These are phyloP conservation scores for Sphenostylis stenocarpa DNA, from an alignment of 306 rosid genomes.

Conservation along the genomic window DNA sequence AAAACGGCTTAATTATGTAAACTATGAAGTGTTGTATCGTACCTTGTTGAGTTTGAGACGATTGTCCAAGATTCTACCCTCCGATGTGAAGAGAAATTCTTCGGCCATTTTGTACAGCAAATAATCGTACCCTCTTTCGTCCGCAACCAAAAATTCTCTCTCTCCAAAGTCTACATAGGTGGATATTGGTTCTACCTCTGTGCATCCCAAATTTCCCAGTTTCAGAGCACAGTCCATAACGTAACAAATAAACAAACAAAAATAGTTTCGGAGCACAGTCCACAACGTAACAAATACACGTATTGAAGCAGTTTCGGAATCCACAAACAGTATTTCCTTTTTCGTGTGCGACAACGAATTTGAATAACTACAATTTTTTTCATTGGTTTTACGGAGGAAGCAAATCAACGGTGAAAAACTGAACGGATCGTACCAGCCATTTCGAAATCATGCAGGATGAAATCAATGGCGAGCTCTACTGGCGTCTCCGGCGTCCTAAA, in stretches of 20 bases:
- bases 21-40: neutral
- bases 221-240: neutral
- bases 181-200: slow-evolving; percentile 95
- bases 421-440: slow-evolving; percentile 75
- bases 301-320: neutral
- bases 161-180: slow-evolving; percentile 81
- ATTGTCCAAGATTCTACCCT: slow-evolving; percentile 72
- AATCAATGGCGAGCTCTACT: slow-evolving; percentile 85
- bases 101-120: slow-evolving; percentile 81
- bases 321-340: neutral
- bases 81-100: slow-evolving; percentile 71
- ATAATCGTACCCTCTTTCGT: slow-evolving; percentile 84
- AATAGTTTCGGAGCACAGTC: neutral
- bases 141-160: slow-evolving; percentile 85
- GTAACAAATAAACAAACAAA: neutral
- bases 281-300: neutral
- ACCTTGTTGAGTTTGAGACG: slow-evolving; percentile 95
- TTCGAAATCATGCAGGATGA: slow-evolving; percentile 91
- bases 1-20: neutral
- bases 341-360: neutral
- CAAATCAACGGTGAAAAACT: slow-evolving; percentile 13
- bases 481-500: slow-evolving; percentile 70
- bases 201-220: slow-evolving; percentile 32
- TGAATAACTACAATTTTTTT: neutral
- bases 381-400: neutral